A percentile compares a stretch with the other conserved stretches of the same genome.
Conservation (phyloP, 768 basidiomycete species). For the Boletellus ananas region DNA sequence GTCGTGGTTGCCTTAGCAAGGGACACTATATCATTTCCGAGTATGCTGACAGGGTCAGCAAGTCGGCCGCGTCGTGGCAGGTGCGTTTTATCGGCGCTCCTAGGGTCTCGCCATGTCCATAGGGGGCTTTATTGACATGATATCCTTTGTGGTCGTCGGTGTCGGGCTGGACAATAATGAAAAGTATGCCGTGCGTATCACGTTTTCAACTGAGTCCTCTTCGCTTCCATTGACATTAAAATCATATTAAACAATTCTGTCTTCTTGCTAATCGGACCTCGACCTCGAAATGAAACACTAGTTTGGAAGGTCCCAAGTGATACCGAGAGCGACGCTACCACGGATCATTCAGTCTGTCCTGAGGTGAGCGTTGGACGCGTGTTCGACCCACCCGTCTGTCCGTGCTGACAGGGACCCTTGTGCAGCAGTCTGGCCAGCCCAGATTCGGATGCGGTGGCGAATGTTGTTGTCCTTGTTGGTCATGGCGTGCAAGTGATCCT, state of each 20-base stretch:
- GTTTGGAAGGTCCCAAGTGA: constrained; percentile 77
- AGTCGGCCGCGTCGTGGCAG: constrained; percentile 70
- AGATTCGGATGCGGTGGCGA: constrained; percentile 68
- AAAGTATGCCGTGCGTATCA: constrained; percentile 60
- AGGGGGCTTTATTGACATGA: constrained; percentile 16
- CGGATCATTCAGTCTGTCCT: constrained; percentile 70
- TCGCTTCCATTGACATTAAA: constrained; percentile 6
- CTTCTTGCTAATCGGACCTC: not conserved
- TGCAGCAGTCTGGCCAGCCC: constrained; percentile 68
- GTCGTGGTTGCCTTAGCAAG: constrained; percentile 29
- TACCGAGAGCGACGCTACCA: constrained; percentile 63
- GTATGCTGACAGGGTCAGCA: constrained; percentile 63
- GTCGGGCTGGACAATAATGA: constrained; percentile 1
- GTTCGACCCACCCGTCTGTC: not conserved
- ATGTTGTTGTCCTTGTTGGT: constrained; percentile 67
- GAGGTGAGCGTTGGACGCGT: constrained; percentile 41
- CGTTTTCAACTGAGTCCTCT: not conserved
- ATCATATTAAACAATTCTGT: not conserved
- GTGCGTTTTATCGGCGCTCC: constrained; percentile 39
- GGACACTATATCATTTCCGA: constrained; percentile 76
- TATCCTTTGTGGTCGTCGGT: not conserved
- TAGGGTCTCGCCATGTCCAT: constrained; percentile 9
- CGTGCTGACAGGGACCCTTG: not conserved
- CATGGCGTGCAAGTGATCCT: constrained; percentile 57
- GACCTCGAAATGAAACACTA: constrained; percentile 27